Conservation (phyloP, 2,329 filamentous ascomycete species). For the Rhytidhysteron rufulum region DNA sequence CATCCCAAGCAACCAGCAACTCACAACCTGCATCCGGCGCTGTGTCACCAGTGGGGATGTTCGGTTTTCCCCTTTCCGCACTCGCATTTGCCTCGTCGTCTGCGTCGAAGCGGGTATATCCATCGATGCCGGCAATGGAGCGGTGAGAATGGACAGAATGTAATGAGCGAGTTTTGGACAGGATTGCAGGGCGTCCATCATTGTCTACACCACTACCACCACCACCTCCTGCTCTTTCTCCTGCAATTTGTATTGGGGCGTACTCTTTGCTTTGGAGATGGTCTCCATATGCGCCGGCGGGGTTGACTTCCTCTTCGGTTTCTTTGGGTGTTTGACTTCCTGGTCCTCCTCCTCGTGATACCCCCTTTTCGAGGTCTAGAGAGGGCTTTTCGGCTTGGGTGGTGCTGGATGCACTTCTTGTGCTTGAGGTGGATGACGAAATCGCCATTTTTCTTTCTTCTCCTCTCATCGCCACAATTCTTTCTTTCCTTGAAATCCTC, state of each 20-base stretch:
- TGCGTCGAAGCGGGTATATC: conserved; percentile 33
- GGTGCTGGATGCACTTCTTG: not conserved
- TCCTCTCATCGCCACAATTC: too few species aligned
- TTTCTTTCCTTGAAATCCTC: too few species aligned
- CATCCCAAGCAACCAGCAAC: conserved; percentile 73
- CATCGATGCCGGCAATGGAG: conserved; percentile 34
- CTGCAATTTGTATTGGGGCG: not conserved
- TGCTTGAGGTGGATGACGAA: not conserved
- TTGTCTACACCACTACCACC: too few species aligned
- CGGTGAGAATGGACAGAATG: conserved; percentile 25
- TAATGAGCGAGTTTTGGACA: too few species aligned
- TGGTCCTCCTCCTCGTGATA: not conserved
- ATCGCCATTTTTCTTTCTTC: too few species aligned
- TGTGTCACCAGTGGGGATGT: conserved; percentile 16
- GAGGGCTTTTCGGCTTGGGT: not conserved
- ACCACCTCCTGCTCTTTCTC: too few species aligned
- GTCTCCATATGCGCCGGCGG: too few species aligned
- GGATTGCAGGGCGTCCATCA: too few species aligned
- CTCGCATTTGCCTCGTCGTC: conserved; percentile 12
- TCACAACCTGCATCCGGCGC: conserved; percentile 33
- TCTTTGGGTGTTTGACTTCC: not conserved
- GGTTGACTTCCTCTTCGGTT: not conserved
- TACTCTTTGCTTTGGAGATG: not conserved
- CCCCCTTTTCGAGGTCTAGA: not conserved
- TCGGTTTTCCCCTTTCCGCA: conserved; percentile 14